A percentile compares a stretch with the other conserved stretches of the same genome.
These are phyloP conservation scores for Neobulgaria alba DNA, from an alignment of 2,329 filamentous ascomycete genomes.

Conservation along the genomic window DNA sequence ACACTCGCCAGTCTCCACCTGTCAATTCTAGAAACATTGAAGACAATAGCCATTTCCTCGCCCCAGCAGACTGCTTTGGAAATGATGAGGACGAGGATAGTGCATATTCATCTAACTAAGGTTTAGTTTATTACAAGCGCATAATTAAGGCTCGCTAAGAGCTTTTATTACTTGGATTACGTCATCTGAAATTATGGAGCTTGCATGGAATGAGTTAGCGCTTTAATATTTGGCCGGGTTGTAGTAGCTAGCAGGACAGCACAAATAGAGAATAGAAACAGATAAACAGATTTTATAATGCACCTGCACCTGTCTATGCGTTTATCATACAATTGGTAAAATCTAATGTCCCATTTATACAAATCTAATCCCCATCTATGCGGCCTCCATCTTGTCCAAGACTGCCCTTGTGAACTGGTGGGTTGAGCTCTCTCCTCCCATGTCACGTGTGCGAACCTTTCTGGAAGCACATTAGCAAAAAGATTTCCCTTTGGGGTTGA, in stretches of 20 bases:
- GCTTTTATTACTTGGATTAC: too few species aligned
- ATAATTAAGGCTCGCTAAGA: too few species aligned
- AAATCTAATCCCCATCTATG: conserved; percentile 18
- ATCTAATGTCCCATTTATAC: conserved; percentile 21
- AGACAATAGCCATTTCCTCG: too few species aligned
- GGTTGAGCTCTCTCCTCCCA: conserved; percentile 85
- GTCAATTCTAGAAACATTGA: too few species aligned
- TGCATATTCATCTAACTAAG: too few species aligned
- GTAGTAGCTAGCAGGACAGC: neutral
- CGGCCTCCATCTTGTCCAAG: conserved; percentile 83
- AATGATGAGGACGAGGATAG: too few species aligned
- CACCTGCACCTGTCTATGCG: conserved; percentile 20
- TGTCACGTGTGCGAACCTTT: conserved; percentile 83
- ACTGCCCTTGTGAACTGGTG: conserved; percentile 94
- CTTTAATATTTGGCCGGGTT: too few species aligned
- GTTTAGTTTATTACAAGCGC: too few species aligned
- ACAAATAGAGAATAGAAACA: neutral
- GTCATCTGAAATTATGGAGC: too few species aligned
- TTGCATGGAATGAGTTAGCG: too few species aligned
- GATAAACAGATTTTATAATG: conserved; percentile 5
- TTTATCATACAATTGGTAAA: conserved; percentile 22
- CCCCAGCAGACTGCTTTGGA: too few species aligned
- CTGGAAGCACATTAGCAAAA: conserved; percentile 38
- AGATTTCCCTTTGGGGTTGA: neutral
- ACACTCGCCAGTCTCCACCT: too few species aligned